These are phyloP conservation scores for Aureobasidium leucospermi DNA, from an alignment of 2,329 filamentous ascomycete genomes.

Conservation along the genomic window DNA sequence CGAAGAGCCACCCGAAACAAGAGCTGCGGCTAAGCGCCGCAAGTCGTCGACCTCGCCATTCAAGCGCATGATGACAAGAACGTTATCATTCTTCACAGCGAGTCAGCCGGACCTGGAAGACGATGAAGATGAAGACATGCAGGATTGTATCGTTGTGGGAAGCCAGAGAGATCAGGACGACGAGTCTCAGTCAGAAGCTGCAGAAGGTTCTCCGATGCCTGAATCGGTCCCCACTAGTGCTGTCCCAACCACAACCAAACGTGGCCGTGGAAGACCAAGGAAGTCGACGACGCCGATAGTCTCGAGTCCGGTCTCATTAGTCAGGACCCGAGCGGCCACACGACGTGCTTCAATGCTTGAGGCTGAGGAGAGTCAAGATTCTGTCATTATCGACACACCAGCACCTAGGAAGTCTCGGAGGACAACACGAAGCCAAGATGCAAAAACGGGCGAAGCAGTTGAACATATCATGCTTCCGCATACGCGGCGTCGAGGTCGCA, in stretches of 20 bases:
- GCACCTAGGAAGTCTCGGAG: constrained; percentile 22
- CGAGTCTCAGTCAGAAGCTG: not conserved
- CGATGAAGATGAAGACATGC: constrained; percentile 25
- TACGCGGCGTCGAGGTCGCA: not conserved
- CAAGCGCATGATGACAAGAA: constrained; percentile 18
- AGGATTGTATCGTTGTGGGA: constrained; percentile 35
- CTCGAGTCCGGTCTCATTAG: constrained; percentile 8
- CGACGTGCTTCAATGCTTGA: constrained; percentile 22
- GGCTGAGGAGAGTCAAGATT: constrained; percentile 9
- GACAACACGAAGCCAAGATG: constrained; percentile 18
- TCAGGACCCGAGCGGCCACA: constrained; percentile 18
- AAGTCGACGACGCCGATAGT: constrained; percentile 19
- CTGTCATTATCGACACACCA: constrained; percentile 18
- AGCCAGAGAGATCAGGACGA: constrained; percentile 16
- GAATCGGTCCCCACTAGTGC: constrained; percentile 5
- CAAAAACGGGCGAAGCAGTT: constrained; percentile 2
- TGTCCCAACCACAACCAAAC: constrained; percentile 17
- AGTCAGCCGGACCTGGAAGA: not conserved
- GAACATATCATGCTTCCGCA: constrained; percentile 3
- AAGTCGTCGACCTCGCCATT: constrained; percentile 23
- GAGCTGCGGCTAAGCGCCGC: constrained; percentile 17
- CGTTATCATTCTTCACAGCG: constrained; percentile 18
- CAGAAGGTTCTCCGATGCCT: not conserved
- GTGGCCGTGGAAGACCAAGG: constrained; percentile 22
- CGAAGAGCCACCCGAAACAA: not conserved